Percentiles rank a stretch among this genome's conserved stretches.
Evolutionary conservation across 441 rosid genomes (phyloP).

Genomic region (Bruguiera hainesii): DNA sequence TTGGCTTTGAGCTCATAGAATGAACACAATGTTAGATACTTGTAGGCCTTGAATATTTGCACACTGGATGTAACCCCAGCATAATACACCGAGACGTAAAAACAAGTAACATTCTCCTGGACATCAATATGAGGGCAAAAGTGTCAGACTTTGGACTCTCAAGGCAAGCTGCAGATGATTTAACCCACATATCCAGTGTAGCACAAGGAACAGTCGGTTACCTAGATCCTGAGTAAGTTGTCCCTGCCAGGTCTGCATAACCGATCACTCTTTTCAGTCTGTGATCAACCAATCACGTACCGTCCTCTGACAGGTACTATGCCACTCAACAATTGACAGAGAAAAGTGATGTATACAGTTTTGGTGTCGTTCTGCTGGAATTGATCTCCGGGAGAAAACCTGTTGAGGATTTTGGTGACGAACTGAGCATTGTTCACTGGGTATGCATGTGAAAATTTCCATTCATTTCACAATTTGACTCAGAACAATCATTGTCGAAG

Average conservation of each 20-base stretch:
- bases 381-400: conserved; percentile 88
- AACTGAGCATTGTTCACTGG: conserved; percentile 89
- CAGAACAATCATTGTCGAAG: background rate
- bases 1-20: conserved; percentile 11
- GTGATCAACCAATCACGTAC: conserved; percentile 10
- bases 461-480: background rate
- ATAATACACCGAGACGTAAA: conserved; percentile 96
- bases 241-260: conserved; percentile 2
- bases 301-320: conserved; percentile 55
- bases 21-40: conserved; percentile 33
- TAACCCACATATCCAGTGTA: conserved; percentile 85
- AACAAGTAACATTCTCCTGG: conserved; percentile 89
- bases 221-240: conserved; percentile 89
- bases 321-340: conserved; percentile 88
- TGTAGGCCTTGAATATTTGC: conserved; percentile 96
- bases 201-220: conserved; percentile 93
- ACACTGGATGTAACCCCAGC: conserved; percentile 87
- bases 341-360: conserved; percentile 94
- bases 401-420: conserved; percentile 82
- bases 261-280: background rate
- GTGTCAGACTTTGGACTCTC: conserved; percentile 98
- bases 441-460: conserved; percentile 32
- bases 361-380: conserved; percentile 93
- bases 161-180: conserved; percentile 86
- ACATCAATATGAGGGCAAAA: conserved; percentile 94